A percentile compares a stretch with the other conserved stretches of the same genome.
phyloP scores from a whole-genome alignment of 768 basidiomycete genomes.

The Xerocomellus intermedius region DNA sequence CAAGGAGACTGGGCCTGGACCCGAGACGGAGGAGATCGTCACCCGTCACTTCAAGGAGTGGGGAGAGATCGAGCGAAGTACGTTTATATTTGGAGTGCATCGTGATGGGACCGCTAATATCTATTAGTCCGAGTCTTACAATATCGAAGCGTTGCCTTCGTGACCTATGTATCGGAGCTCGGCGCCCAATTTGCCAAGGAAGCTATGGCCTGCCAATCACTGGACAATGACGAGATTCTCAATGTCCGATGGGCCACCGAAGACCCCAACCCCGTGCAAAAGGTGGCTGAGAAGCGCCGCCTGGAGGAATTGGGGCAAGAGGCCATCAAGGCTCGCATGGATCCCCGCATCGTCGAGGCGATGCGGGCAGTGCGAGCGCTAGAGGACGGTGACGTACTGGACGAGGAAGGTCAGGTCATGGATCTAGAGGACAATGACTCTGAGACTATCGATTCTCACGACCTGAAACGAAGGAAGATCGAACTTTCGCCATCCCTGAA shows the following conservation, averaged over 20 bases:
- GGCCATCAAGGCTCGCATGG: slow-evolving; percentile 81
- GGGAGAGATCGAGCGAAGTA: slow-evolving; percentile 91
- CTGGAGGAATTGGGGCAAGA: slow-evolving; percentile 83
- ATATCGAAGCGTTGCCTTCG: slow-evolving; percentile 94
- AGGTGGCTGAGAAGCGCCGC: slow-evolving; percentile 79
- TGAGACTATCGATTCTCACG: slow-evolving; percentile 37
- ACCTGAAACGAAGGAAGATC: slow-evolving; percentile 36
- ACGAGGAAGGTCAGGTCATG: slow-evolving; percentile 36
- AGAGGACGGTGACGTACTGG: slow-evolving; percentile 67
- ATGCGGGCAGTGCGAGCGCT: slow-evolving; percentile 82
- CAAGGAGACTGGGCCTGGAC: slow-evolving; percentile 83
- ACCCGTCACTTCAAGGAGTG: slow-evolving; percentile 92
- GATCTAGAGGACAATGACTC: slow-evolving; percentile 34
- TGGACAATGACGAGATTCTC: slow-evolving; percentile 96
- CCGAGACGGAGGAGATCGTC: slow-evolving; percentile 91
- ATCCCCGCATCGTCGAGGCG: slow-evolving; percentile 86
- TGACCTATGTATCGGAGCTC: slow-evolving; percentile 86
- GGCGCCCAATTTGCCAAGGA: slow-evolving; percentile 96
- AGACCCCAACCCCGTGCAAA: slow-evolving; percentile 93
- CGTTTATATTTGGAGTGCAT: slow-evolving; percentile 31
- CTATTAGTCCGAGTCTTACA: slow-evolving; percentile 80
- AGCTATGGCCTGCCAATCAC: slow-evolving; percentile 96
- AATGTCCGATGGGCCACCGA: slow-evolving; percentile 99
- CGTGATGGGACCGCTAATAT: slow-evolving; percentile 5
- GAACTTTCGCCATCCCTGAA: slow-evolving; percentile 27